Base-by-base conservation (phyloP, 2,329 filamentous ascomycete species). In the Pseudogymnoascus sp. region DNA sequence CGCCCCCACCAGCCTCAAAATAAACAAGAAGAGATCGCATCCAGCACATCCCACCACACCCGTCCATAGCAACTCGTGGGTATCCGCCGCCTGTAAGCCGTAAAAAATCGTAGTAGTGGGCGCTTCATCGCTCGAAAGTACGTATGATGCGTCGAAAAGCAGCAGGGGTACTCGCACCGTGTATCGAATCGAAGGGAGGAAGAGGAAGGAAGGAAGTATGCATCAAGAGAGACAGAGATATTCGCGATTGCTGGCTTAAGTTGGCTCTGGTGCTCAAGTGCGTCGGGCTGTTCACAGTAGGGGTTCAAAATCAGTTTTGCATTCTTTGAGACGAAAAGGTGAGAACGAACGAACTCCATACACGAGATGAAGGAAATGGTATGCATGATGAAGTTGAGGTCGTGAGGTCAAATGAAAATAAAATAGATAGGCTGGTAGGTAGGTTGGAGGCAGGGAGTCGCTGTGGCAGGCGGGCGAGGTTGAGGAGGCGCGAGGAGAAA, bases 281-380 rank as follows among this genome's bases (percentile, higher is more conserved):
- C 47, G 47, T 53, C 47, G 47, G 16, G 47, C 47, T 53, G 29
- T 53, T 53, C 47, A 53, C 47, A 31, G 44, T 26, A 14, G 42
- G 47, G 26, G 16, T 13, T n/a, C 6, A 31, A 16, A 11, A 53
- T 53, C 47, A 53, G 47, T 47, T n/a, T 21, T 42, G 37, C 19
- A 61, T 37, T 61, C 33, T 26, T 7, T 26, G 26, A n/a, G 21
- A 6, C 4, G 5, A 59, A 31, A 38, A 61, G 26, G 26, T 53
- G n/a, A 53, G 47, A 53, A 53, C 47, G 47, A 31, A 53, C 47
- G 47, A 53, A 53, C 47, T 53, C 47, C 47, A 53, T 53, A 53
- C 47, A 53, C 47, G 47, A 53, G 47, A 53, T 53, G 40, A 19
- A 19, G 40, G 40, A 44, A 19, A 19, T 19, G 19, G 19, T 2